Evolutionary conservation across 108 stramenopile genomes (phyloP), one percentile per base, ranked within the genome.

Genomic region (Cylindrotheca fusiformis): DNA sequence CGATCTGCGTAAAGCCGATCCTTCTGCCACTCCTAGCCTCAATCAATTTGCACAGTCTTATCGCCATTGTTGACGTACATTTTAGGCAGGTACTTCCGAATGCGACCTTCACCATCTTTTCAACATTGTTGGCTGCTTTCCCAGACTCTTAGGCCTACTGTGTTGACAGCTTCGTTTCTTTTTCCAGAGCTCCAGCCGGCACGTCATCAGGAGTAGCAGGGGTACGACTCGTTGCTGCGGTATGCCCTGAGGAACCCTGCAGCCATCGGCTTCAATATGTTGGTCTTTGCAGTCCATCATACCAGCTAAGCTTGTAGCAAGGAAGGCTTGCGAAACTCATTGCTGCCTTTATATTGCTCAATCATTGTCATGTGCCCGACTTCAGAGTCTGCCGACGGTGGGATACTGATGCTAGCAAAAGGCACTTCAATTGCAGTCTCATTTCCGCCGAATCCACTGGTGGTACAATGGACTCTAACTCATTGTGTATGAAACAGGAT

Each of bases 211-310:
- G 73, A 41, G 81, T 72, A 60, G 78, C 79, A 46, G 77, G 79
- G n/a, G 73, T 55, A 25, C 81, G 81, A 44, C 71, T 81, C 74
- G 76, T 76, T 8, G 80, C 83, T 8, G 77, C 77, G 32, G 81
- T 71, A 48, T 85, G 80, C 80, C 82, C 80, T 67, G 71, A 0
- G 68, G 74, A 32, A 76, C 79, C 23, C 81, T 33, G 63, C 87
- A 85, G 36, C 88, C 88, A 28, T 82, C 77, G 55, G 77, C 65
- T 68, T 90, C 83, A 25, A 56, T 67, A 21, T 87, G 60, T 31
- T 77, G 79, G 77, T 85, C 87, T 64, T 90, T 90, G 71, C 88
- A 90, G 78, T 86, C 85, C 85, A 90, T 86, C 84, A 90, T 90
- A 52, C 88, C 88, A 12, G 88, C 88, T 31, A 85, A 85, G 58